Base-by-base conservation (phyloP, 306 rosid genomes). In the Medicago arabica region DNA sequence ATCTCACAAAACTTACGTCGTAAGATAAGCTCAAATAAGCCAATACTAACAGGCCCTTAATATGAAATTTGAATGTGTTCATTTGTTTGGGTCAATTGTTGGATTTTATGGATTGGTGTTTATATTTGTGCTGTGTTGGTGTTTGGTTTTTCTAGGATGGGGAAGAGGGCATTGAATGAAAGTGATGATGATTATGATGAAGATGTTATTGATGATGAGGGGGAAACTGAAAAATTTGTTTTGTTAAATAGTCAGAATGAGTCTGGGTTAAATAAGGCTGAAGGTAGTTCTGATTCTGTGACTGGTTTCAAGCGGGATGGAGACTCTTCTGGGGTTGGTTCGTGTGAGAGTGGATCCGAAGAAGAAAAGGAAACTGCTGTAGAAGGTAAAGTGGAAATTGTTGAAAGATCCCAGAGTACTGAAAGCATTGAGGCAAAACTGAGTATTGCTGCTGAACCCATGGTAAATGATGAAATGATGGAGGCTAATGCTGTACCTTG, bases 181-280 rank as follows among this genome's bases (percentile, higher is more conserved):
- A 88, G 87, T 80, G 98, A 94, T 40, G 99, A 90, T 28, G 81
- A 85, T 81, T 80, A 92, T 0, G 95, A 90, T 64, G 88, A 76
- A 64, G 69, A 64, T 66, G 53, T 18, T 19, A 64, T 55, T n/a
- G 88, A 85, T 25, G 69, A 50, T 18, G 89, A 85, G 64, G 86
- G 67, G 65, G 87, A 76, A 76, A 74, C 61, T 6, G 93, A 86
- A 82, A 84, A 87, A 82, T 88, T 97, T 0, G 40, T 72, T 57
- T 74, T 96, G 6, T 86, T 85, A 36, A 84, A 86, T 69, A 81
- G 62, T 40, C 92, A 68, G 75, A 79, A 78, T 69, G 86, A 63
- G 39, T 86, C 90, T 8, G 91, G 85, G 72, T 83, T 83, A 21
- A 84, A 78, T 76, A 89, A 86, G 82, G 97, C 79, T 38, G 91